phyloP scores from a whole-genome alignment of 495 filamentous ascomycete genomes.

The Aspergillus ellipticus region DNA sequence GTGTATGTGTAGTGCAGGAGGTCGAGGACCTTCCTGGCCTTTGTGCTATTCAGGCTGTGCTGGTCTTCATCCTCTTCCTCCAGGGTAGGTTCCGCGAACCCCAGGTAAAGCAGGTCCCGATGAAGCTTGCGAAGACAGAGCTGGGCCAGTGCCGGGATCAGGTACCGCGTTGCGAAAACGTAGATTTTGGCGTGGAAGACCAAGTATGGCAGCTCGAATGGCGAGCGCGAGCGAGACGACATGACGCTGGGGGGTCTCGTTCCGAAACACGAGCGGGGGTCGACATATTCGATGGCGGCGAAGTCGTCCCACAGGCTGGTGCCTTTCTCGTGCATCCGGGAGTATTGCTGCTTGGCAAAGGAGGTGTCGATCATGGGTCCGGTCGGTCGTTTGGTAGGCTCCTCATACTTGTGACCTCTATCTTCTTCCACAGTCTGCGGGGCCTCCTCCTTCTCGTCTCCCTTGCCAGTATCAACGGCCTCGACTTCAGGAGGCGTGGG shows the following conservation, averaged over 20 bases:
- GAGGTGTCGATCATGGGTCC: slow-evolving; percentile 42
- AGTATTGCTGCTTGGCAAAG: slow-evolving; percentile 34
- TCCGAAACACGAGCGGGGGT: slow-evolving; percentile 18
- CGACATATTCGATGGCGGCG: slow-evolving; percentile 31
- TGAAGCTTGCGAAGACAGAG: slow-evolving; percentile 44
- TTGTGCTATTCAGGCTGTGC: slow-evolving; percentile 21
- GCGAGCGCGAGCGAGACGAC: slow-evolving; percentile 9
- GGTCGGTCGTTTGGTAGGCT: slow-evolving; percentile 8
- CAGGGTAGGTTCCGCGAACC: slow-evolving; percentile 21
- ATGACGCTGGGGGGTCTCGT: slow-evolving; percentile 12
- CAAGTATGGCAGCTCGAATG: slow-evolving; percentile 34
- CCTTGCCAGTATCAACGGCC: slow-evolving; percentile 1
- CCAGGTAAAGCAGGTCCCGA: slow-evolving; percentile 30
- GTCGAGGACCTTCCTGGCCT: slow-evolving; percentile 38
- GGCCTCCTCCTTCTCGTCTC: slow-evolving; percentile 7
- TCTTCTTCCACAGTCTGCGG: neutral
- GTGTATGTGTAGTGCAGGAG: slow-evolving; percentile 42
- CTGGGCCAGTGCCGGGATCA: slow-evolving; percentile 43
- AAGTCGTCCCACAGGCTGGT: slow-evolving; percentile 43
- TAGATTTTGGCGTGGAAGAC: slow-evolving; percentile 48
- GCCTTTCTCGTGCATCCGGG: slow-evolving; percentile 30
- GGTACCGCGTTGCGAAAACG: slow-evolving; percentile 44
- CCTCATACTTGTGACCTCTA: neutral
- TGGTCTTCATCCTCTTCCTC: slow-evolving; percentile 16
- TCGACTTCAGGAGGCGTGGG: slow-evolving; percentile 9